phyloP scores from a whole-genome alignment of 352 stramenopile species.

The Phytopythium delawarense region DNA sequence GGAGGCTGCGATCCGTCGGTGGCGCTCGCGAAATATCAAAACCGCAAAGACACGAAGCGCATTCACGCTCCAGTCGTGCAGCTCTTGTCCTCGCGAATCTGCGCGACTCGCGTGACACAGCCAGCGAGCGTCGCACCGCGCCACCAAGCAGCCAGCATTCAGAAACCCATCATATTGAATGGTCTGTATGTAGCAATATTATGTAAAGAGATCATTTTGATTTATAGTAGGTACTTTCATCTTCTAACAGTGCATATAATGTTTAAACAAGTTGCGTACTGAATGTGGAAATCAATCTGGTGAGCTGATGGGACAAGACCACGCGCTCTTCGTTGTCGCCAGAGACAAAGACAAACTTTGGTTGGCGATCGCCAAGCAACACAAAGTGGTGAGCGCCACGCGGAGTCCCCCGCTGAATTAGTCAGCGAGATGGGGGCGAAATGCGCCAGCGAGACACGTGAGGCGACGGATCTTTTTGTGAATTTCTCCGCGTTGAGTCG shows the following conservation, averaged over 20 bases:
- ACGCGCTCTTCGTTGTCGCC: neutral
- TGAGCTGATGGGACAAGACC: slow-evolving; percentile 1
- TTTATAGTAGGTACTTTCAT: neutral
- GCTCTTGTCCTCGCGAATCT: neutral
- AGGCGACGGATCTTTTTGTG: slow-evolving; percentile 6
- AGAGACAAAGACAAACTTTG: neutral
- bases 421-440: neutral
- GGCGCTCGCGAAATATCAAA: neutral
- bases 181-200: neutral
- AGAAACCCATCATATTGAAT: neutral
- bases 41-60: neutral
- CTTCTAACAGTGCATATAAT: neutral
- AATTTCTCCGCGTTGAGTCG: slow-evolving; percentile 1
- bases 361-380: neutral
- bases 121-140: neutral
- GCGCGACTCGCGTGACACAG: neutral
- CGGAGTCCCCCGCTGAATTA: neutral
- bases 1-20: neutral
- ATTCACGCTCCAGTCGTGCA: neutral
- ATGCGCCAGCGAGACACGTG: neutral
- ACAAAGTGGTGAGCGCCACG: neutral
- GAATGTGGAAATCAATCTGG: no score
- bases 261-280: neutral
- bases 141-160: neutral
- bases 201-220: neutral